phyloP scores from a whole-genome alignment of 257 asterid species.

The Lithospermum erythrorhizon region DNA sequence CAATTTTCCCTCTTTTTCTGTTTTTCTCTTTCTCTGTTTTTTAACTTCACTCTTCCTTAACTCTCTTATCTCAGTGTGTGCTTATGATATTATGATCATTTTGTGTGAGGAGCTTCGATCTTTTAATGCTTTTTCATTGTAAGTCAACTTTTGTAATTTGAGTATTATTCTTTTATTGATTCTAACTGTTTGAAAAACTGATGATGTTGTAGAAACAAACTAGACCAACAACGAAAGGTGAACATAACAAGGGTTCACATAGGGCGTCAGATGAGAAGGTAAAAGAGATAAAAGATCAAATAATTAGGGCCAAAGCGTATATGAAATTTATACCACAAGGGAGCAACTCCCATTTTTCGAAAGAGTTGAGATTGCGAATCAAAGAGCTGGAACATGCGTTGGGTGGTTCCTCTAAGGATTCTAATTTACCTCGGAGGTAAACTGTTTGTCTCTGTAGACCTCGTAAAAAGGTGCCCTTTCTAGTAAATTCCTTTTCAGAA shows the following conservation, averaged over 20 bases:
- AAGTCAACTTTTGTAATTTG: constrained; percentile 9
- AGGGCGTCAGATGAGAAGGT: constrained; percentile 47
- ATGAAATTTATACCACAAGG: constrained; percentile 46
- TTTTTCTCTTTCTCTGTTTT: no score
- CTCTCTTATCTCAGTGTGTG: background rate
- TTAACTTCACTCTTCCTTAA: background rate
- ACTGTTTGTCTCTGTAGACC: background rate
- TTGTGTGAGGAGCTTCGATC: background rate
- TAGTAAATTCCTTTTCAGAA: background rate
- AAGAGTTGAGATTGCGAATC: constrained; percentile 76
- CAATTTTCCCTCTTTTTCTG: background rate
- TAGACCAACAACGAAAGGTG: constrained; percentile 16
- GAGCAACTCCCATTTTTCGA: constrained; percentile 70
- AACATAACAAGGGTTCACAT: constrained; percentile 20
- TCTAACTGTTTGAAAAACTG: constrained; percentile 15
- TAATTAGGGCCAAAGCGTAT: constrained; percentile 71
- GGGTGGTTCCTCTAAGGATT: constrained; percentile 50
- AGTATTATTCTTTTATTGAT: background rate
- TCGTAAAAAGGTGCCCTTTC: no score
- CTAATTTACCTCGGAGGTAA: constrained; percentile 58
- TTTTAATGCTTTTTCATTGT: constrained; percentile 13
- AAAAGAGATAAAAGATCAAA: constrained; percentile 79
- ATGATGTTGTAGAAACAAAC: constrained; percentile 38
- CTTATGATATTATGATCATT: background rate
- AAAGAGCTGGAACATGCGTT: constrained; percentile 74